Percentiles rank a stretch among this genome's conserved stretches.
These are phyloP conservation scores for Baudoinia panamericana DNA, from an alignment of 495 filamentous ascomycete species.

Conservation along the genomic window DNA sequence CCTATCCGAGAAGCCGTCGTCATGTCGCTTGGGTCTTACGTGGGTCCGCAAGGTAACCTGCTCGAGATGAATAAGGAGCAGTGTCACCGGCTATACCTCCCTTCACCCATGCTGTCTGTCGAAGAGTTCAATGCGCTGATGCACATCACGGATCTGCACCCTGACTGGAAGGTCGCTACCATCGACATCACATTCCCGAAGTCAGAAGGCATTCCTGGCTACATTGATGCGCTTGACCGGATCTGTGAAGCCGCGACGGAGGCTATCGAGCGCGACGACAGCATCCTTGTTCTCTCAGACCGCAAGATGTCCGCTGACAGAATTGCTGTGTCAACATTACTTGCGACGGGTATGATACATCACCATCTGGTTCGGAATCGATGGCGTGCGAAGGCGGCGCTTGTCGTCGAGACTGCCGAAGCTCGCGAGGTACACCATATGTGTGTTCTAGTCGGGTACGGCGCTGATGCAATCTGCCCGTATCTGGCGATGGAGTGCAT, in stretches of 20 bases:
- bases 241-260: conserved; percentile 82
- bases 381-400: conserved; percentile 79
- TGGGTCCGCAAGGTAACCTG: conserved; percentile 93
- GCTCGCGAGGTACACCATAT: conserved; percentile 98
- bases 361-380: conserved; percentile 96
- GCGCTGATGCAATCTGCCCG: conserved; percentile 90
- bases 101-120: conserved; percentile 83
- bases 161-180: conserved; percentile 78
- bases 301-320: conserved; percentile 72
- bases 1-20: conserved; percentile 97
- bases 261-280: conserved; percentile 72
- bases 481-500: conserved; percentile 98
- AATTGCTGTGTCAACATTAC: conserved; percentile 73
- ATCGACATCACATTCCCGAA: conserved; percentile 97
- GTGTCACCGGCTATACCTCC: conserved; percentile 73
- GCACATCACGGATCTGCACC: conserved; percentile 61
- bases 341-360: conserved; percentile 91
- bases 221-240: conserved; percentile 74
- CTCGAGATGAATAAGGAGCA: conserved; percentile 89
- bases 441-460: conserved; percentile 94
- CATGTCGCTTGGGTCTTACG: conserved; percentile 97
- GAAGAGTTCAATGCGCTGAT: conserved; percentile 83
- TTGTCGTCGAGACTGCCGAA: conserved; percentile 89
- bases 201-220: conserved; percentile 68
- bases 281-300: conserved; percentile 83